Conservation (phyloP, 2,329 filamentous ascomycete species). For the Trichoderma cornu-damae region DNA sequence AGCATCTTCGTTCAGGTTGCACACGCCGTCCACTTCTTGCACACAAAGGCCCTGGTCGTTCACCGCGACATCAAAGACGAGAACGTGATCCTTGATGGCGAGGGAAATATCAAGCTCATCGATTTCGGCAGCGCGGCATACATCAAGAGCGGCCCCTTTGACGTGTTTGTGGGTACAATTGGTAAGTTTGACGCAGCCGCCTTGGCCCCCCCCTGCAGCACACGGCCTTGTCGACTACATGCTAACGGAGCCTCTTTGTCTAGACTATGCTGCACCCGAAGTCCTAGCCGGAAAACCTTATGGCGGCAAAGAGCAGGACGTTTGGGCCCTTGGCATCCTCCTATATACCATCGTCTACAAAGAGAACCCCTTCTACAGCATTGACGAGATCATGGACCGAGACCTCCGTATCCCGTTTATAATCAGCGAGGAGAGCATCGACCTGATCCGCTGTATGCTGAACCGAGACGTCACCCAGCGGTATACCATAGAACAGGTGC, state of each 20-base stretch:
- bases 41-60: slow-evolving; percentile 84
- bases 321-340: slow-evolving; percentile 95
- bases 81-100: slow-evolving; percentile 92
- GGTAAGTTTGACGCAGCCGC: slow-evolving; percentile 54
- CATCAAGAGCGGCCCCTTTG: slow-evolving; percentile 96
- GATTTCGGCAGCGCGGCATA: slow-evolving; percentile 98
- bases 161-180: slow-evolving; percentile 98
- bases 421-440: slow-evolving; percentile 86
- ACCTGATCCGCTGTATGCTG: slow-evolving; percentile 87
- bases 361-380: slow-evolving; percentile 98
- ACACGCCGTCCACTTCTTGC: slow-evolving; percentile 81
- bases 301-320: slow-evolving; percentile 92
- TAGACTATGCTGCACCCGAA: slow-evolving; percentile 98
- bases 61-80: slow-evolving; percentile 99
- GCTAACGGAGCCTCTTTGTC: slow-evolving; percentile 9
- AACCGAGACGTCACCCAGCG: slow-evolving; percentile 80
- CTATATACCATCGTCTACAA: slow-evolving; percentile 99
- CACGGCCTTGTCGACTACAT: not conserved
- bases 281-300: slow-evolving; percentile 90
- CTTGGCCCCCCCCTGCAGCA: no score
- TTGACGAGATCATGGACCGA: slow-evolving; percentile 98
- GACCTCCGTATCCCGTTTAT: slow-evolving; percentile 86
- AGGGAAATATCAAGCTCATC: slow-evolving; percentile 93
- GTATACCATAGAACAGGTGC: slow-evolving; percentile 79
- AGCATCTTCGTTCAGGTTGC: slow-evolving; percentile 96